Conservation (phyloP, 352 stramenopile genomes). For the Pythium brachiatum region DNA sequence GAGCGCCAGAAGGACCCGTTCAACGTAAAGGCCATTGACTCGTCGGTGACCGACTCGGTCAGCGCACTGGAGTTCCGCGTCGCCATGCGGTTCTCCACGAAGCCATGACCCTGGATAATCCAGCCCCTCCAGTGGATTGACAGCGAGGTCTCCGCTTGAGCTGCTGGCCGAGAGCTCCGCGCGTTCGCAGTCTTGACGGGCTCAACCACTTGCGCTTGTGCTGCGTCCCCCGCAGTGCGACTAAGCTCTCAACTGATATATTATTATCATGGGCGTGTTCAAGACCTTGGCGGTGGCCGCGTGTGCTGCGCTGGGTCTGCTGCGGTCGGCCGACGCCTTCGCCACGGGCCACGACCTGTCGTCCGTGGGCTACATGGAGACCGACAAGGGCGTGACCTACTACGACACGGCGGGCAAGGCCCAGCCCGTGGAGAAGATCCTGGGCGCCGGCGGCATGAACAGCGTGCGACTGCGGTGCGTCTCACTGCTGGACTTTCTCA, state of each 20-base stretch:
- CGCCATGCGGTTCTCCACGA: neutral
- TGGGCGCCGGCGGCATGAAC: neutral
- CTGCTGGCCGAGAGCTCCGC: no score
- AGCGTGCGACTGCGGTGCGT: neutral
- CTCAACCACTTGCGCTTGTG: no score
- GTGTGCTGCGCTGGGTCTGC: neutral
- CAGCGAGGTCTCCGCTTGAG: no score
- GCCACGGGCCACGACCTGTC: neutral
- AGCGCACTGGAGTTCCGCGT: neutral
- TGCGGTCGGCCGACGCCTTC: neutral
- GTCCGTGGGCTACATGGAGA: neutral
- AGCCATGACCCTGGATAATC: neutral
- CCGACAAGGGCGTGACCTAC: neutral
- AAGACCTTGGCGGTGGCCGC: neutral
- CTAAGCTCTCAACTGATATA: no score
- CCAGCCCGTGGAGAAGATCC: neutral
- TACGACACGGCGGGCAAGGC: neutral
- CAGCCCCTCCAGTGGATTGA: no score
- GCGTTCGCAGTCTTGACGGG: no score
- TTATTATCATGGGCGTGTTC: neutral
- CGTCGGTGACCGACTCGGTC: neutral
- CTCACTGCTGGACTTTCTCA: no score
- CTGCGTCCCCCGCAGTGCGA: no score
- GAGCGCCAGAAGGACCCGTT: neutral
- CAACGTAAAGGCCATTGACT: neutral